A percentile compares a stretch with the other conserved stretches of the same genome.
Evolutionary conservation across 148 eudicot genomes (phyloP).

Genomic region (Tetragonia tetragonoides): DNA sequence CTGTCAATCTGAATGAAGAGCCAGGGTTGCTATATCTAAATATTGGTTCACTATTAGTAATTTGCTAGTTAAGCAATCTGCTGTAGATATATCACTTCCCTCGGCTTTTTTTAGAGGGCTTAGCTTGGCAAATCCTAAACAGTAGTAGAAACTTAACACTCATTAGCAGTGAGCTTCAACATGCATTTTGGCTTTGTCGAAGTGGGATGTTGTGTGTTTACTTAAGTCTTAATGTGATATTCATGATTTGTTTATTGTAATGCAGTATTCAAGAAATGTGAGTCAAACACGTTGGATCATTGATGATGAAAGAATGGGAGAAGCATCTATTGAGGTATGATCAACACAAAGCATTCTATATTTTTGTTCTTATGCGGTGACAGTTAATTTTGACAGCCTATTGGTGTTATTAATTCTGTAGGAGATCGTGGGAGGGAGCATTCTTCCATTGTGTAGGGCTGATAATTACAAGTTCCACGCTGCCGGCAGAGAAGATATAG

Average conservation of each 20-base stretch:
- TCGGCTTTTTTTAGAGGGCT: neutral
- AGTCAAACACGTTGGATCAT: slow-evolving; percentile 96
- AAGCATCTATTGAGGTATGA: slow-evolving; percentile 91
- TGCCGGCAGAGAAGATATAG: slow-evolving; percentile 99
- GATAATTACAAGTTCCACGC: slow-evolving; percentile 97
- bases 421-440: slow-evolving; percentile 72
- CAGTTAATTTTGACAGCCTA: slow-evolving; percentile 9
- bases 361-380: slow-evolving; percentile 4
- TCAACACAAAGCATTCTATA: slow-evolving; percentile 1
- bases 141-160: neutral
- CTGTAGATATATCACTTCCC: neutral
- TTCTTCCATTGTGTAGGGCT: slow-evolving; percentile 73
- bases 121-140: neutral
- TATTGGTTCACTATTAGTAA: neutral
- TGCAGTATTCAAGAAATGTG: slow-evolving; percentile 91
- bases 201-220: neutral
- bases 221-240: slow-evolving; percentile 1
- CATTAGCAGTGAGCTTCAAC: neutral
- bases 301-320: slow-evolving; percentile 97
- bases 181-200: neutral
- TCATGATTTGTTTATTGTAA: slow-evolving; percentile 13
- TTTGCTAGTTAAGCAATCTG: neutral
- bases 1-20: neutral
- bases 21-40: neutral
- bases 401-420: slow-evolving; percentile 31